These are phyloP conservation scores for Mycena polygramma DNA, from an alignment of 768 basidiomycete species.

Conservation along the genomic window DNA sequence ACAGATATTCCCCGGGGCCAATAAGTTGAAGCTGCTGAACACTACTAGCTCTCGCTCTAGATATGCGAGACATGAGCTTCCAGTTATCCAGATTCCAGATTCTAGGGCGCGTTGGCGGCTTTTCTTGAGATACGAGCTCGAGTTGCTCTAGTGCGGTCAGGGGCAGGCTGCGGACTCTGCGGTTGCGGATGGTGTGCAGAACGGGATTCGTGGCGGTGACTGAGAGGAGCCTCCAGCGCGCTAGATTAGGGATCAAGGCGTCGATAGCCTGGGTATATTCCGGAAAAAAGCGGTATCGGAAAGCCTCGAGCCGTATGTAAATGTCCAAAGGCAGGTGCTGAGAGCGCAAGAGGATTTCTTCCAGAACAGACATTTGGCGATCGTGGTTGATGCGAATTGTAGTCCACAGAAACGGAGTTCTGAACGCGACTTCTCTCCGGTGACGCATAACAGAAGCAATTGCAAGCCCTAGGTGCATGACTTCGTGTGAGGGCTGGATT, in stretches of 20 bases:
- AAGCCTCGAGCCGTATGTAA: conserved; percentile 27
- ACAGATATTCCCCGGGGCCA: no score
- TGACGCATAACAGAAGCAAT: conserved; percentile 16
- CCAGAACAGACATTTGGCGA: conserved; percentile 28
- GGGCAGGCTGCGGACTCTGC: background rate
- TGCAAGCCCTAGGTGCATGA: background rate
- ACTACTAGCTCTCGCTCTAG: no score
- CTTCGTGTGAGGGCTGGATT: background rate
- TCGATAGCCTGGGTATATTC: conserved; percentile 25
- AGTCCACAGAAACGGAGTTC: conserved; percentile 31
- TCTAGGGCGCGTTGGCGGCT: no score
- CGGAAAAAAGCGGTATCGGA: conserved; percentile 25
- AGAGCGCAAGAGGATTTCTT: conserved; percentile 17
- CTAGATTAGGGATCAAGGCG: conserved; percentile 6
- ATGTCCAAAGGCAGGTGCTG: conserved; percentile 18
- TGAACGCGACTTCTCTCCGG: conserved; percentile 28
- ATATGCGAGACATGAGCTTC: no score
- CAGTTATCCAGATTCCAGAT: no score
- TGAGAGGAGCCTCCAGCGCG: conserved; percentile 22
- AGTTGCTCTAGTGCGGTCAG: conserved; percentile 24
- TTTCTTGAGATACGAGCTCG: no score
- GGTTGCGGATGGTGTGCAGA: conserved; percentile 17
- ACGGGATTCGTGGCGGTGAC: conserved; percentile 32
- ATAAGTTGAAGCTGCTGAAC: no score
- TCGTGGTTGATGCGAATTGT: conserved; percentile 25